Base-by-base conservation (phyloP, 495 filamentous ascomycete species). In the Tuber calosporum region DNA sequence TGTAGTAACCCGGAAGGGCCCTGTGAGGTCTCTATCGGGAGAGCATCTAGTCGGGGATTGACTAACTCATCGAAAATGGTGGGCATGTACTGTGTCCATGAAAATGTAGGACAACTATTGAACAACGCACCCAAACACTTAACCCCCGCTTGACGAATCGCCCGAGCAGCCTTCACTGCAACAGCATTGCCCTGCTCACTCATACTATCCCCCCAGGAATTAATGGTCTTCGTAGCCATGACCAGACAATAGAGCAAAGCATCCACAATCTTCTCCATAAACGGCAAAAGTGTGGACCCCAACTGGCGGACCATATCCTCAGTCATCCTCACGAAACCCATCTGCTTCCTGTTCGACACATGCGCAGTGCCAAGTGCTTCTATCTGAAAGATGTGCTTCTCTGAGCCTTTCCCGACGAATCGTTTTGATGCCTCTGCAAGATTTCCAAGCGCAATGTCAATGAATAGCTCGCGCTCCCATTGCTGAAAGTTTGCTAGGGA, bases 251-350 rank as follows among this genome's bases (percentile, higher is more conserved):
- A 93, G 3, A 97, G 82, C 9, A 96, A 84, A 3, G 92, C 87
- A 78, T 93, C 87, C 79, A 92, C 84, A 9, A 97, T 82, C 17
- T 85, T 84, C 45, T 85, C 82, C 39, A 89, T 84, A 74, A 89
- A 92, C 1, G 88, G 84, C 7, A 82, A 73, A 72, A 96, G 86
- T 34, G 87, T 88, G 22, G 84, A 88, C 66, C 93, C 92, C 37
- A 97, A 86, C 41, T 93, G 91, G 37, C 90, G 89, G 74, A 97
- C 88, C 80, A 98, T 87, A n/a, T 93, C 89, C 70, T 93, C 90
- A 66, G 95, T 85, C 92, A 98, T 94, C 80, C 93, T 93, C 62
- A 97, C 81, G 75, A 97, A 84, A 82, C 95, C 95, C 70, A 93
- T 84, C 79, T 97, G 94, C 83, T 93, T 94, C 74, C 93, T 87